Percentiles rank a stretch among this genome's conserved stretches.
phyloP scores from a whole-genome alignment of 208 protist genomes.

The Wallacemonas collosoma region DNA sequence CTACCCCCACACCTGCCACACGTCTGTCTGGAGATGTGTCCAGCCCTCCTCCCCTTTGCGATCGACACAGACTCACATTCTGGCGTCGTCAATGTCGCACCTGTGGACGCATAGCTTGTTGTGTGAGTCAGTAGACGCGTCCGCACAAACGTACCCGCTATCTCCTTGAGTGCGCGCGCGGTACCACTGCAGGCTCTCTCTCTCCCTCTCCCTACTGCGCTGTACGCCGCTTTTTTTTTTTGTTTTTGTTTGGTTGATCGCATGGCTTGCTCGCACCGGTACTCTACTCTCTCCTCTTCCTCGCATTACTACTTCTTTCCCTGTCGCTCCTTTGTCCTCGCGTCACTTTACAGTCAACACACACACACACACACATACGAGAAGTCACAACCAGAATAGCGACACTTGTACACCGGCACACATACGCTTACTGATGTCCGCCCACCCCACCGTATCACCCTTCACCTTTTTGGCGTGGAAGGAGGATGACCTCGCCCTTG shows the following conservation, averaged over 20 bases:
- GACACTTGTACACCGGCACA: background rate
- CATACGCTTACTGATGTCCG: slow-evolving; percentile 5
- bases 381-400: background rate
- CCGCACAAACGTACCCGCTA: too few species aligned
- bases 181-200: too few species aligned
- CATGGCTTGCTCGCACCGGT: background rate
- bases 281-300: background rate
- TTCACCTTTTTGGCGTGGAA: slow-evolving; percentile 43
- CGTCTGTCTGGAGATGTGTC: too few species aligned
- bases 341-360: background rate
- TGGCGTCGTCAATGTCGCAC: too few species aligned
- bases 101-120: too few species aligned
- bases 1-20: too few species aligned
- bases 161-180: too few species aligned
- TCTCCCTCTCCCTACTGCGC: background rate
- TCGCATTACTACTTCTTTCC: background rate
- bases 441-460: slow-evolving; percentile 17
- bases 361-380: background rate
- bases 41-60: too few species aligned
- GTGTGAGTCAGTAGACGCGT: too few species aligned
- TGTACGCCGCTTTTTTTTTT: background rate
- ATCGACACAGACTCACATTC: too few species aligned
- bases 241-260: background rate
- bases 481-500: slow-evolving; percentile 32
- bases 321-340: background rate